phyloP scores from a whole-genome alignment of 192 early-diverging fungal species.

The Piromyces finnis region DNA sequence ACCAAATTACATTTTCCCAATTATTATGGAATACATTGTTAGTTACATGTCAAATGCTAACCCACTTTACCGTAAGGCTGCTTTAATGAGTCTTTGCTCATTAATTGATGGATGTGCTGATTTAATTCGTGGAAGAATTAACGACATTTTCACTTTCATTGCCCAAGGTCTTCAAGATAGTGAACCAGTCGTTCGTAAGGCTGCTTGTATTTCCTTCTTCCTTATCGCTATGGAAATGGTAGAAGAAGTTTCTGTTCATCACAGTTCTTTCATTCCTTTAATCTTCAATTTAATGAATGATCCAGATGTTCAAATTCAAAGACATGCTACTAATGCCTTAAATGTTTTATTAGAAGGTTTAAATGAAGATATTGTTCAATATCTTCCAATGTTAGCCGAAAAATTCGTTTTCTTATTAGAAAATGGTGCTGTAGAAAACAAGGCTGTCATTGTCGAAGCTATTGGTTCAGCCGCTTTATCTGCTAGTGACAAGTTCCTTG shows the following conservation, averaged over 20 bases:
- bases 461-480: constrained; percentile 85
- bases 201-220: constrained; percentile 72
- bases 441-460: constrained; percentile 60
- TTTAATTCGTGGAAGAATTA: constrained; percentile 53
- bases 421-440: constrained; percentile 41
- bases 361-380: constrained; percentile 57
- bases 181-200: constrained; percentile 56
- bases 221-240: constrained; percentile 65
- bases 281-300: constrained; percentile 74
- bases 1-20: constrained; percentile 73
- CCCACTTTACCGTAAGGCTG: constrained; percentile 60
- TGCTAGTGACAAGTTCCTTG: constrained; percentile 43
- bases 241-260: constrained; percentile 58
- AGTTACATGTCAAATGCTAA: constrained; percentile 61
- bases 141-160: constrained; percentile 60
- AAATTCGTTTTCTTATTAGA: constrained; percentile 61
- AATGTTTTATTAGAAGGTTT: constrained; percentile 80
- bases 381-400: constrained; percentile 66
- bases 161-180: constrained; percentile 64
- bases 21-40: constrained; percentile 48
- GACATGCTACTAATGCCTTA: constrained; percentile 64
- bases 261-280: constrained; percentile 64
- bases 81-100: constrained; percentile 70
- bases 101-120: constrained; percentile 77
- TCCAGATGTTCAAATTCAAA: constrained; percentile 46